phyloP scores from a whole-genome alignment of 495 filamentous ascomycete species.

The Friedmanniomyces simplex region DNA sequence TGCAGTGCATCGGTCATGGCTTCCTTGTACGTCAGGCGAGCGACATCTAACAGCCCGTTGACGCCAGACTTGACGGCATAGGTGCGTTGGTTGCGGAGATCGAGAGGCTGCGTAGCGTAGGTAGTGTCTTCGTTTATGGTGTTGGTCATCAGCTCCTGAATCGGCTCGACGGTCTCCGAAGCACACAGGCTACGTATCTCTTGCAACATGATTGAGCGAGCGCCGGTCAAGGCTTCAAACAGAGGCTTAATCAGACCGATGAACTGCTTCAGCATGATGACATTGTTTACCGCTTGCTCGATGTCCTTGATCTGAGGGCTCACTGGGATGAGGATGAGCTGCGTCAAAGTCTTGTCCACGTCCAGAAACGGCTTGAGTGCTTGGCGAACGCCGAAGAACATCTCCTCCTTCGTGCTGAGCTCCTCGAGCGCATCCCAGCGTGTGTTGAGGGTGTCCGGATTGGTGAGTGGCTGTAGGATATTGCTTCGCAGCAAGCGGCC shows the following conservation, averaged over 20 bases:
- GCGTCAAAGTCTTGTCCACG: conserved; percentile 54
- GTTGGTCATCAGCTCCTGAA: conserved; percentile 53
- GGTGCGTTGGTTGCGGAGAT: conserved; percentile 81
- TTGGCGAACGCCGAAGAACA: conserved; percentile 66
- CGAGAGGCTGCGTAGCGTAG: conserved; percentile 70
- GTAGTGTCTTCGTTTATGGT: conserved; percentile 73
- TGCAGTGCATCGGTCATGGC: conserved; percentile 64
- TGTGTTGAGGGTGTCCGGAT: conserved; percentile 46
- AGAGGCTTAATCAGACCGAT: conserved; percentile 56
- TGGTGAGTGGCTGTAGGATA: conserved; percentile 82
- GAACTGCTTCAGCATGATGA: conserved; percentile 79
- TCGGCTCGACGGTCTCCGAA: conserved; percentile 45
- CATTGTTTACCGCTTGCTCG: conserved; percentile 74
- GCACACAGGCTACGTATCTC: conserved; percentile 60
- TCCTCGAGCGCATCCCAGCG: conserved; percentile 82
- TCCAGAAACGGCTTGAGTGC: conserved; percentile 66
- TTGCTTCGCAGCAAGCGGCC: conserved; percentile 67
- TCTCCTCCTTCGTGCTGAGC: conserved; percentile 69
- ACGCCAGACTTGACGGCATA: conserved; percentile 88
- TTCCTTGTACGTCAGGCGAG: conserved; percentile 78
- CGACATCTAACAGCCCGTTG: conserved; percentile 78
- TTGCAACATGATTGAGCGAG: conserved; percentile 53
- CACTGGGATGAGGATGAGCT: conserved; percentile 60
- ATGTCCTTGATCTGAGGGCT: conserved; percentile 54
- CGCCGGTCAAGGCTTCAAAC: conserved; percentile 54